Percentiles rank a stretch among this genome's conserved stretches.
phyloP scores from a whole-genome alignment of 2,329 filamentous ascomycete species.

The Byssochlamys sp. region DNA sequence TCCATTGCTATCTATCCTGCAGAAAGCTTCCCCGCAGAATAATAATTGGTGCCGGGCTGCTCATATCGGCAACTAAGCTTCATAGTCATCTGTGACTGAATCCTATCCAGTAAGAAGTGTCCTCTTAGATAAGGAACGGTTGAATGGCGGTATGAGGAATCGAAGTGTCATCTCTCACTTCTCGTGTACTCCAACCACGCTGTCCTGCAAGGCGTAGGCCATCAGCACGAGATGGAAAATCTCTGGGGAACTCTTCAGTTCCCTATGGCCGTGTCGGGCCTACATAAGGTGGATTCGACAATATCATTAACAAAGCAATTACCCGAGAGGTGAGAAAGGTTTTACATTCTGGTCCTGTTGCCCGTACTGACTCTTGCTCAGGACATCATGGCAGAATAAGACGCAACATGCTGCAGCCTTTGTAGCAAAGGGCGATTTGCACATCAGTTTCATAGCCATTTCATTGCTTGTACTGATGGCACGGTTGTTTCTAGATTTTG shows the following conservation, averaged over 20 bases:
- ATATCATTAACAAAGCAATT: background rate
- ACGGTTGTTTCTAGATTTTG: slow-evolving; percentile 6
- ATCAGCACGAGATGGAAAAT: background rate
- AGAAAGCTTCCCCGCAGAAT: background rate
- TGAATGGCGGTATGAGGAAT: background rate
- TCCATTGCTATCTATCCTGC: background rate
- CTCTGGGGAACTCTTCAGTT: background rate
- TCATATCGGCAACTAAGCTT: background rate
- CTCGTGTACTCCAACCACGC: background rate
- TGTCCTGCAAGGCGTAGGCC: background rate
- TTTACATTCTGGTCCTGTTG: background rate
- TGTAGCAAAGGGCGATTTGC: slow-evolving; percentile 15
- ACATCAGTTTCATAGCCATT: slow-evolving; percentile 12
- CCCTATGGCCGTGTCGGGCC: background rate
- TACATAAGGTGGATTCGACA: background rate
- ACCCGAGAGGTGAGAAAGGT: background rate
- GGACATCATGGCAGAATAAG: slow-evolving; percentile 14
- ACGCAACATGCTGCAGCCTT: slow-evolving; percentile 13
- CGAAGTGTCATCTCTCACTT: background rate
- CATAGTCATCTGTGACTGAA: no score
- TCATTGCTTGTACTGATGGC: slow-evolving; percentile 12
- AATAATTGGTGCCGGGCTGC: background rate
- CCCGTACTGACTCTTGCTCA: background rate
- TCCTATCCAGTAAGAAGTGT: background rate
- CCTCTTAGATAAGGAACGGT: background rate